Base-by-base conservation (phyloP, 257 asterid species). In the Solanum virginianum region DNA sequence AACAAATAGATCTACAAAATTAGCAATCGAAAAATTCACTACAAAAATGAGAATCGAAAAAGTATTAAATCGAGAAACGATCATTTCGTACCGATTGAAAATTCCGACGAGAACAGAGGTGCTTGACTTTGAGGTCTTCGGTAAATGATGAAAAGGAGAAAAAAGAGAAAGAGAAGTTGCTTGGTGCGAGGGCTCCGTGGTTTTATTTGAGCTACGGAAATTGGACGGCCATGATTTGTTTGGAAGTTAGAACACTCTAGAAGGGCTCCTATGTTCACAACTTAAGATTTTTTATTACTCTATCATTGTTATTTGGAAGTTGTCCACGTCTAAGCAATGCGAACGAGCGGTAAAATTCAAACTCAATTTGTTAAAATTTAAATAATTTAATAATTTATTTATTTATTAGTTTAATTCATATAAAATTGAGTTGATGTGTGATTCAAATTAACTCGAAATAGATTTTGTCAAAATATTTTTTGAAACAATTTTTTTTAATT, bases 221-320 rank as follows among this genome's bases (percentile, higher is more conserved):
- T 45, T 83, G 26, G 36, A 83, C 80, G 81, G 81, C 36, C 24
- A 3, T 51, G 86, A 69, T 83, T 51, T 26, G 56, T 75, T 63
- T 75, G 8, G 24, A 60, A 75, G 82, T 4, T 75, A 15, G 82
- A 75, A 75, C 62, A 7, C 49, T 75, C 82, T 49, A 24, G 82
- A 75, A 75, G 22, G 36, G 56, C 11, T 74, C 13, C 1, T 32
- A 5, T 5, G 16, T 32, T 66, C 72, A 66, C 54, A 49, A 36
- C 7, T 4, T 5, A 36, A 32, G 0, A 36, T 6, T 36, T 36
- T 36, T 36, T 4, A 36, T 36, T 36, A 36, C 39, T 4, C 39
- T 36, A 36, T 36, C 39, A 3, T 3, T 36, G 39, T 36, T 36
- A 36, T 36, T 36, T 36, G 6, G 39, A 36, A 36, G 39, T 36